Base-by-base conservation (phyloP, 2,329 filamentous ascomycete genomes). In the Truncatella angustata region DNA sequence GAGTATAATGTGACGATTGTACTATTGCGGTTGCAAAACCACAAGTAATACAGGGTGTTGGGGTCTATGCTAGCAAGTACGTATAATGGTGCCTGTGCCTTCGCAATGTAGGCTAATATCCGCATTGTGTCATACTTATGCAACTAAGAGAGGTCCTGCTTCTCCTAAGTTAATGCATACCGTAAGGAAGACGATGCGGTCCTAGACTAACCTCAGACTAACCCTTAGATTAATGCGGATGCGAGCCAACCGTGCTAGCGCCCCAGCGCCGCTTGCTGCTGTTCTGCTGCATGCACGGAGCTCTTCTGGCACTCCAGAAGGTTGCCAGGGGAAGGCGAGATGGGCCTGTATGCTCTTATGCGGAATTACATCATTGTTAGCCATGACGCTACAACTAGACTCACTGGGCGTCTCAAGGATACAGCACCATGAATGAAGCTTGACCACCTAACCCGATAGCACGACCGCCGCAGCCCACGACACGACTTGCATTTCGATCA, bases 301-400 rank as follows among this genome's bases (percentile, higher is more conserved):
- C n/a, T n/a, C n/a, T n/a, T n/a, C n/a, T n/a, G n/a, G n/a, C n/a
- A n/a, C n/a, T n/a, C n/a, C n/a, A n/a, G n/a, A n/a, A n/a, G n/a
- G n/a, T n/a, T n/a, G n/a, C n/a, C n/a, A n/a, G n/a, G n/a, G n/a
- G n/a, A n/a, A n/a, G n/a, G n/a, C n/a, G n/a, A n/a, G n/a, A 49
- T 37, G 45, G 11, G n/a, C 14, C 45, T 16, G 14, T 36, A 37
- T 49, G 34, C 45, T 49, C 10, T n/a, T 49, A 49, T 18, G 32
- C 45, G 23, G 9, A 12, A 37, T 37, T 49, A 49, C 45, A 49
- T 49, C 45, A 49, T 24, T 34, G 11, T 23, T 21, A n/a, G n/a
- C n/a, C n/a, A n/a, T n/a, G n/a, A n/a, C n/a, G n/a, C n/a, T 26
- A 23, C 10, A 24, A 39, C 36, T 16, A 9, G 36, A n/a, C 2